phyloP scores from a whole-genome alignment of 306 rosid genomes.

The Phaseolus lunatus region DNA sequence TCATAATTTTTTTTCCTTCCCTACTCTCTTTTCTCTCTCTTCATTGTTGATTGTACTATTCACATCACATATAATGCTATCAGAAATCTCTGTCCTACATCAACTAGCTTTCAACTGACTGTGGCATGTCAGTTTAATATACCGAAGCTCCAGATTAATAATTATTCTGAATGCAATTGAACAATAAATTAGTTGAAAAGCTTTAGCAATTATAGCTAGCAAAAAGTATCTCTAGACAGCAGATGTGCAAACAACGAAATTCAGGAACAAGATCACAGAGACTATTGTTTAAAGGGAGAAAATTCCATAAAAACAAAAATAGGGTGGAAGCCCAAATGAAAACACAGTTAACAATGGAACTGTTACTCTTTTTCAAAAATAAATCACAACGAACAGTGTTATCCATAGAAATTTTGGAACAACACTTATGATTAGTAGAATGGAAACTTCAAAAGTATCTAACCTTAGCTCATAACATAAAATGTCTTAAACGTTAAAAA shows the following conservation, averaged over 20 bases:
- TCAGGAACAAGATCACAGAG: background rate
- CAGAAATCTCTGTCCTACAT: conserved; percentile 26
- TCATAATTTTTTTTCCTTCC: background rate
- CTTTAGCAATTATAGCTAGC: background rate
- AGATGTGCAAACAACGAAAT: conserved; percentile 6
- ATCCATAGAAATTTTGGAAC: background rate
- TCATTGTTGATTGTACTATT: background rate
- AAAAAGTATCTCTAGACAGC: conserved; percentile 4
- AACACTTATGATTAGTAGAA: background rate
- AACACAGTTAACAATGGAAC: background rate
- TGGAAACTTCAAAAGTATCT: background rate
- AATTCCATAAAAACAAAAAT: background rate
- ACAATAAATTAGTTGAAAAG: background rate
- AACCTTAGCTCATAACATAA: background rate
- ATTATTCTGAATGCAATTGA: background rate
- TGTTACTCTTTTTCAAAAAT: background rate
- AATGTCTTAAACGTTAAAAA: background rate
- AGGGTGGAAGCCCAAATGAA: background rate
- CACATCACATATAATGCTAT: background rate
- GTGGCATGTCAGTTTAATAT: conserved; percentile 13
- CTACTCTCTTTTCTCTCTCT: background rate
- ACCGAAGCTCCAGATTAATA: background rate
- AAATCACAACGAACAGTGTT: conserved; percentile 2
- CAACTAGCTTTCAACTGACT: conserved; percentile 13
- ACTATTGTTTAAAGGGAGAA: background rate